Conservation (phyloP, 2,329 filamentous ascomycete species). For the Cercospora brassicicola region DNA sequence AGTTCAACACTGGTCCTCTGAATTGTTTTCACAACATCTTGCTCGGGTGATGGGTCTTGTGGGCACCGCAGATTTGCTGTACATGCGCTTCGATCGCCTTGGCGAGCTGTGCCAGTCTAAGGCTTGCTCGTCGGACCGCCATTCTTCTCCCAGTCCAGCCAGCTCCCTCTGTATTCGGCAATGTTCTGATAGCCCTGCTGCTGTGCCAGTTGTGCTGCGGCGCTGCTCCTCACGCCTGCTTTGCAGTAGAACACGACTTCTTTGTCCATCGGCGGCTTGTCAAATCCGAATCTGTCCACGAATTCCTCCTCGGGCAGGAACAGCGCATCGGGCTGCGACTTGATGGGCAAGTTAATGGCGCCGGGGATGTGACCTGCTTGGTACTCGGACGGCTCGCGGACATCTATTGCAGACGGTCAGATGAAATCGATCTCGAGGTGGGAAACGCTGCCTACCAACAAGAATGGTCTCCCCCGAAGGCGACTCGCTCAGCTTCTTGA, state of each 20-base stretch:
- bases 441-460: conserved; percentile 29
- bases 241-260: conserved; percentile 87
- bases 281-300: conserved; percentile 75
- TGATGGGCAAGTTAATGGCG: conserved; percentile 79
- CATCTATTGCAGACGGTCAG: conserved; percentile 48
- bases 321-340: conserved; percentile 73
- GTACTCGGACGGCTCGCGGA: conserved; percentile 71
- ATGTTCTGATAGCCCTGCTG: conserved; percentile 73
- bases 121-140: conserved; percentile 59
- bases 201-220: conserved; percentile 74
- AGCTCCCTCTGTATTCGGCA: conserved; percentile 72
- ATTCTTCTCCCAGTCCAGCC: conserved; percentile 77
- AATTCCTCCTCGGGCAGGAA: conserved; percentile 77
- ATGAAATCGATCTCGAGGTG: background rate
- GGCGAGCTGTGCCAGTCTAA: conserved; percentile 6
- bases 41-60: background rate
- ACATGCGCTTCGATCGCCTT: background rate
- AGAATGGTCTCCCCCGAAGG: conserved; percentile 37
- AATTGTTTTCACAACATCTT: background rate
- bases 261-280: conserved; percentile 60
- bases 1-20: background rate
- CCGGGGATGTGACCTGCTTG: conserved; percentile 70
- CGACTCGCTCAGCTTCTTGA: conserved; percentile 40
- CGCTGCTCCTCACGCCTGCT: conserved; percentile 77
- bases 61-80: background rate